Percentiles rank a stretch among this genome's conserved stretches.
These are phyloP conservation scores for Pleurostoma richardsiae DNA, from an alignment of 2,329 filamentous ascomycete genomes.

Conservation along the genomic window DNA sequence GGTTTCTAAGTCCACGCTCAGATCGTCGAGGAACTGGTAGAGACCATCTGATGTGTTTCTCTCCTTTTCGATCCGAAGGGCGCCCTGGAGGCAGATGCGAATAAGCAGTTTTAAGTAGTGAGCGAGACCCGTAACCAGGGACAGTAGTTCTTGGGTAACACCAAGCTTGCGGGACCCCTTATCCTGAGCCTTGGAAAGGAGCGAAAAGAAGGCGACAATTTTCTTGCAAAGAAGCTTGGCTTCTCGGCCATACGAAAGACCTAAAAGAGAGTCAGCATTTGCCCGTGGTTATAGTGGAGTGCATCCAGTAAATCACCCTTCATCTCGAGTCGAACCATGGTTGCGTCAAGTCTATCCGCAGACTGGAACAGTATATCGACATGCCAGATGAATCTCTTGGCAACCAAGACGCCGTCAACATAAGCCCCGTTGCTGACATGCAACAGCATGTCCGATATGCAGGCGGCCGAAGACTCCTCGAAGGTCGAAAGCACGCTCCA, in stretches of 20 bases:
- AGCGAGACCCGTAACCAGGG: constrained; percentile 88
- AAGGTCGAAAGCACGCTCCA: constrained; percentile 98
- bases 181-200: constrained; percentile 92
- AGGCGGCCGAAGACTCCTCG: constrained; percentile 94
- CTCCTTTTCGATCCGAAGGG: constrained; percentile 86
- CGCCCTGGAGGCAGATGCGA: constrained; percentile 90
- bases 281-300: too few relatives aligned
- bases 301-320: constrained; percentile 56
- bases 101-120: constrained; percentile 98
- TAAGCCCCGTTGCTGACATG: constrained; percentile 98
- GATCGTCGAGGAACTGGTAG: constrained; percentile 75
- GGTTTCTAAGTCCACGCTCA: constrained; percentile 71
- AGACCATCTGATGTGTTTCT: constrained; percentile 69
- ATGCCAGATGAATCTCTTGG: constrained; percentile 93
- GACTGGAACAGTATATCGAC: constrained; percentile 89
- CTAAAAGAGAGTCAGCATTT: constrained; percentile 35
- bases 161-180: constrained; percentile 85
- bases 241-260: constrained; percentile 86
- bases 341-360: constrained; percentile 76
- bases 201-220: constrained; percentile 94
- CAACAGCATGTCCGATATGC: constrained; percentile 97
- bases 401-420: constrained; percentile 88
- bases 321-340: constrained; percentile 62
- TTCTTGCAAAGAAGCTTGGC: constrained; percentile 99
- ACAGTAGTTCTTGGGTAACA: constrained; percentile 97